Evolutionary conservation across 768 basidiomycete species (phyloP).

Genomic region (Paxillus ammoniavirescens): DNA sequence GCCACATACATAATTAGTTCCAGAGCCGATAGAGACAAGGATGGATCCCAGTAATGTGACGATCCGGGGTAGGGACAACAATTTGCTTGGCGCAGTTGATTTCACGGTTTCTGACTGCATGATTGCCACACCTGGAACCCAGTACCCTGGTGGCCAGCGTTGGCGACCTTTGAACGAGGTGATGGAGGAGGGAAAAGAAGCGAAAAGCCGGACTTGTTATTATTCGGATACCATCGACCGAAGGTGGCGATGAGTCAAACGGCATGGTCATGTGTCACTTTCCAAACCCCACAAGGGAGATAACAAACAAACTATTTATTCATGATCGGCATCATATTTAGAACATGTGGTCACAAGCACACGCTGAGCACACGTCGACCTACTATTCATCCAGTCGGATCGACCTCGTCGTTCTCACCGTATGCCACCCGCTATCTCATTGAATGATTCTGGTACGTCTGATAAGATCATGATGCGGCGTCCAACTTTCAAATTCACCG

Average conservation of each 20-base stretch:
- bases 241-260: background rate
- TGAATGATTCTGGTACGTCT: no score
- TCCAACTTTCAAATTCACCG: no score
- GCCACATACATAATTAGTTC: conserved; percentile 70
- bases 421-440: no score
- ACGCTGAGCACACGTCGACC: no score
- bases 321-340: no score
- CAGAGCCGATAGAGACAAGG: conserved; percentile 59
- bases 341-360: no score
- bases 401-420: no score
- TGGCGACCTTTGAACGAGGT: background rate
- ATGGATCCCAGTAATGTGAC: conserved; percentile 55
- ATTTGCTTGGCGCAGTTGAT: conserved; percentile 24
- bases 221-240: background rate
- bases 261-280: background rate
- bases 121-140: background rate
- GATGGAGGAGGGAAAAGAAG: background rate
- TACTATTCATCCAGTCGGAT: no score
- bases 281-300: background rate
- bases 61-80: conserved; percentile 41
- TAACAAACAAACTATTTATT: background rate
- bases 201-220: background rate
- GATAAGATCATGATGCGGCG: no score
- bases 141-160: background rate
- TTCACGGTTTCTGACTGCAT: conserved; percentile 8